phyloP scores from a whole-genome alignment of 768 basidiomycete species.

The Auriscalpium orientale region DNA sequence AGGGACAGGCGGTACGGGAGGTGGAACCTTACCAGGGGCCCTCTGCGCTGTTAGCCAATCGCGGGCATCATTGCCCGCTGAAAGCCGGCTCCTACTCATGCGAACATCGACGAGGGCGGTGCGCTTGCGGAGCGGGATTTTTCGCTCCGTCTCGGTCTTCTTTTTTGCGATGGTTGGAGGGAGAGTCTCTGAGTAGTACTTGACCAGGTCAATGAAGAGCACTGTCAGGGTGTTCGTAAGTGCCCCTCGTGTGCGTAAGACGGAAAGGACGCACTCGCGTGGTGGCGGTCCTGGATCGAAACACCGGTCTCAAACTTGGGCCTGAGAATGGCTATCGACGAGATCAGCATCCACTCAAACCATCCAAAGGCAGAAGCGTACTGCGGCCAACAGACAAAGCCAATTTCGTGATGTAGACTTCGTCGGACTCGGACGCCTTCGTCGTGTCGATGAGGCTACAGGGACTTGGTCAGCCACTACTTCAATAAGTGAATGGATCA shows the following conservation, averaged over 20 bases:
- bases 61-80: constrained; percentile 59
- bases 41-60: constrained; percentile 64
- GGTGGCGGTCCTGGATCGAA: constrained; percentile 88
- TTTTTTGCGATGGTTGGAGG: constrained; percentile 80
- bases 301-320: constrained; percentile 78
- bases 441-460: constrained; percentile 64
- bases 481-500: not conserved
- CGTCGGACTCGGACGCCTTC: constrained; percentile 59
- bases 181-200: constrained; percentile 63
- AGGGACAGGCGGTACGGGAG: constrained; percentile 11
- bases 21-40: constrained; percentile 20
- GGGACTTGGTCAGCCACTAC: constrained; percentile 2
- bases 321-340: constrained; percentile 57
- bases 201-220: constrained; percentile 79
- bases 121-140: constrained; percentile 74
- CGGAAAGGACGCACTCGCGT: constrained; percentile 45
- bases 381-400: constrained; percentile 77
- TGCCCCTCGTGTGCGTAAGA: not conserved
- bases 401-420: constrained; percentile 81
- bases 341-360: constrained; percentile 37
- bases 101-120: constrained; percentile 88
- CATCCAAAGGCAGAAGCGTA: no score
- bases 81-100: constrained; percentile 69
- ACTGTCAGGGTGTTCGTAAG: constrained; percentile 32
- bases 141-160: constrained; percentile 82